Evolutionary conservation across 306 rosid genomes (phyloP).

Genomic region (Biancaea sappan): DNA sequence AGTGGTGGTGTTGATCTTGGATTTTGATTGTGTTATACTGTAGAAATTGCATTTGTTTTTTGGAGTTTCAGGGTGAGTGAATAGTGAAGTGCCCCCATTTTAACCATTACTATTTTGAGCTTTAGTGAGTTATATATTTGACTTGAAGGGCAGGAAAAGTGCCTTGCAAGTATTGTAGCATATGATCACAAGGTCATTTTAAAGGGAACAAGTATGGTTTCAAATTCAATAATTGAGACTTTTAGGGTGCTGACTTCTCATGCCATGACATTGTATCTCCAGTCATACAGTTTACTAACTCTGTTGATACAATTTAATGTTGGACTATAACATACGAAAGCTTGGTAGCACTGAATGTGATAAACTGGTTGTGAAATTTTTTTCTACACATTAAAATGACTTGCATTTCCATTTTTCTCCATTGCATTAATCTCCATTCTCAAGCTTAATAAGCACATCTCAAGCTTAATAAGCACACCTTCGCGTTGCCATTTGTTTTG

Average conservation of each 20-base stretch:
- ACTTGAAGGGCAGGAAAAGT: background rate
- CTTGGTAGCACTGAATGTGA: constrained; percentile 11
- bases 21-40: background rate
- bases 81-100: background rate
- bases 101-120: too few species aligned
- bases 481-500: background rate
- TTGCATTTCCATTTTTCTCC: background rate
- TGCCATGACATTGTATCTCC: background rate
- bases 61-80: background rate
- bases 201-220: background rate
- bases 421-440: background rate
- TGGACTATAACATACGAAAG: background rate
- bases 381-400: background rate
- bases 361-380: background rate
- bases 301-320: constrained; percentile 1
- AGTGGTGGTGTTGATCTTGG: background rate
- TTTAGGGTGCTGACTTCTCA: background rate
- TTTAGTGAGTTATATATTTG: too few species aligned
- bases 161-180: constrained; percentile 1
- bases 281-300: background rate
- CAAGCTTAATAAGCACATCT: background rate
- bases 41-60: background rate
- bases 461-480: background rate
- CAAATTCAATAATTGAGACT: background rate
- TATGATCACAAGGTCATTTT: background rate